Conservation (phyloP, 345 rosid genomes). For the Lenwebbia sp. region DNA sequence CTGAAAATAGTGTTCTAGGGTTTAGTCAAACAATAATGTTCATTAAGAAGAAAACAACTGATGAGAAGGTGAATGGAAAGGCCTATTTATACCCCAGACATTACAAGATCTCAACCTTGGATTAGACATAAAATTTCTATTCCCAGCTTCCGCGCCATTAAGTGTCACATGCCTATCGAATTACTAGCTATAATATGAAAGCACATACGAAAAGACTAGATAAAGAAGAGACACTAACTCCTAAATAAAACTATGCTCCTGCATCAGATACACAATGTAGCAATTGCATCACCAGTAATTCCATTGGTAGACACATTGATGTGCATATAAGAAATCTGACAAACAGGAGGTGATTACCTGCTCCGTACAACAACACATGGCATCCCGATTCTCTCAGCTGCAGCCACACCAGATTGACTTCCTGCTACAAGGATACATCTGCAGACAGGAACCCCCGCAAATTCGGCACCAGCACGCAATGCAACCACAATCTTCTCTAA, state of each 20-base stretch:
- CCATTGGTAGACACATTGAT: not conserved
- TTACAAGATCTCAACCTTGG: not conserved
- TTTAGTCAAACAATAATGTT: not conserved
- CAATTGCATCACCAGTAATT: not conserved
- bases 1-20: not conserved
- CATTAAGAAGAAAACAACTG: not conserved
- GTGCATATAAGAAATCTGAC: not conserved
- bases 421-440: conserved; percentile 82
- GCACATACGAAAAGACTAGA: not conserved
- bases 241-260: not conserved
- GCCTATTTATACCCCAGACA: not conserved
- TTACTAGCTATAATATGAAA: not conserved
- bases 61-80: not conserved
- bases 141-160: not conserved
- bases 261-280: not conserved
- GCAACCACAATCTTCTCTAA: conserved; percentile 67
- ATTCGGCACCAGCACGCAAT: conserved; percentile 84
- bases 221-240: not conserved
- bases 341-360: conserved; percentile 36
- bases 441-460: conserved; percentile 37
- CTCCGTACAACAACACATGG: conserved; percentile 76
- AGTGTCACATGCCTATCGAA: not conserved
- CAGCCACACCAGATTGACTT: conserved; percentile 69
- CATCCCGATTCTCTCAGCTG: conserved; percentile 79
- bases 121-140: not conserved